Conservation (phyloP, 177 flowering plant genomes). For the Vitis hybrid region DNA sequence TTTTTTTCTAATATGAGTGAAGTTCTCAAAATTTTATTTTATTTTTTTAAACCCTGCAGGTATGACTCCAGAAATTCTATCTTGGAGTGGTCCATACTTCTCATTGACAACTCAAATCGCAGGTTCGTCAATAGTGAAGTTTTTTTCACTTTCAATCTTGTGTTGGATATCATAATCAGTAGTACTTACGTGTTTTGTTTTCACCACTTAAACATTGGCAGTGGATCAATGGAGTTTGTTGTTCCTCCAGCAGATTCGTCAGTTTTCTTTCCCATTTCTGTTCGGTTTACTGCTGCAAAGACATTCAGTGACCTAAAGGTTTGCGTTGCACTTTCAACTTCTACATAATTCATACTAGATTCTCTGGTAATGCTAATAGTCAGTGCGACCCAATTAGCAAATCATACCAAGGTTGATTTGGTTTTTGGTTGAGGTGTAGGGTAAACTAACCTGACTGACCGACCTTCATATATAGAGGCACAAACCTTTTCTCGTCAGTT, state of each 20-base stretch:
- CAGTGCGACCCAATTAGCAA: too few relatives aligned
- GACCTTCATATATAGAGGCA: too few relatives aligned
- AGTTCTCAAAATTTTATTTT: background rate
- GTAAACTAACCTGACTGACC: too few relatives aligned
- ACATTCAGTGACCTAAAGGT: constrained; percentile 89
- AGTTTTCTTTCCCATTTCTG: constrained; percentile 83
- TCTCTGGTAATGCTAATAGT: too few relatives aligned
- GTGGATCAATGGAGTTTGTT: constrained; percentile 98
- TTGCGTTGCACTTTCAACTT: background rate
- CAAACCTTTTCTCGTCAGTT: too few relatives aligned
- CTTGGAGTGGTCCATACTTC: constrained; percentile 91
- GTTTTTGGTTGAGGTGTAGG: too few relatives aligned
- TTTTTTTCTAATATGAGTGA: background rate
- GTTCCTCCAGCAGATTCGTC: constrained; percentile 87
- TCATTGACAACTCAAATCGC: constrained; percentile 86
- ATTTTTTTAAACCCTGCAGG: constrained; percentile 37
- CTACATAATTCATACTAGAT: background rate
- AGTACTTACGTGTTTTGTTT: background rate
- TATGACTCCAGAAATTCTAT: constrained; percentile 71
- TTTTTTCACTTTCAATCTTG: background rate
- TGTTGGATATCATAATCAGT: background rate
- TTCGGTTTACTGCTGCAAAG: constrained; percentile 69
- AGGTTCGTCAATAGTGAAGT: constrained; percentile 45
- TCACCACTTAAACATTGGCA: constrained; percentile 30
- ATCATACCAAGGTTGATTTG: too few relatives aligned